Evolutionary conservation across 805 yeast genomes (phyloP).

Genomic region (Kurtzmaniella fragi): DNA sequence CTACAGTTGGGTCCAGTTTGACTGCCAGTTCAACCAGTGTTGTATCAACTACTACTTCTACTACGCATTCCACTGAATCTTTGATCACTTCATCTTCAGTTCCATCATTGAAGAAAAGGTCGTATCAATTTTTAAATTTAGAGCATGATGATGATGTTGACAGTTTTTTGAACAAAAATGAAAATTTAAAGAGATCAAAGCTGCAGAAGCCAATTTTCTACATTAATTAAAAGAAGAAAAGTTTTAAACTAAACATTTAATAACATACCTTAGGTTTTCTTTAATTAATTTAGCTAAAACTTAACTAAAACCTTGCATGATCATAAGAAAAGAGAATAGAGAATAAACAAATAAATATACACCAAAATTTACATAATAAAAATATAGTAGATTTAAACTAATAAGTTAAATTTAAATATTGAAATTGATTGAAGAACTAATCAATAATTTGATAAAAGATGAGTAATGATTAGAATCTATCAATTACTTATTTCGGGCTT

Average conservation of each 20-base stretch:
- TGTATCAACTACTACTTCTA: not conserved
- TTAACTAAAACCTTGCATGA: not conserved
- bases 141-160: constrained; percentile 1
- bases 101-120: constrained; percentile 9
- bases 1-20: not conserved
- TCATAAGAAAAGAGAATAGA: not conserved
- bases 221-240: constrained; percentile 6
- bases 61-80: not conserved
- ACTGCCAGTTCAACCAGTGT: not conserved
- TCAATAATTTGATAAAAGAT: no score
- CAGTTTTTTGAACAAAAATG: not conserved
- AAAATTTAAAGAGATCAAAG: constrained; percentile 21
- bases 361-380: not conserved
- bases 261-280: not conserved
- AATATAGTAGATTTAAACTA: no score
- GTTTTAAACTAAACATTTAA: not conserved
- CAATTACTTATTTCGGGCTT: no score
- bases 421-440: no score
- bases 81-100: constrained; percentile 4
- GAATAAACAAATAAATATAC: not conserved
- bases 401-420: no score
- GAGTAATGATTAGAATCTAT: no score
- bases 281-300: no score
- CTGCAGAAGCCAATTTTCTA: constrained; percentile 15
- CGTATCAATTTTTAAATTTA: constrained; percentile 8